Evolutionary conservation across 805 yeast species (phyloP), one percentile per base, ranked within the genome.

Genomic region (Saturnispora sekii): DNA sequence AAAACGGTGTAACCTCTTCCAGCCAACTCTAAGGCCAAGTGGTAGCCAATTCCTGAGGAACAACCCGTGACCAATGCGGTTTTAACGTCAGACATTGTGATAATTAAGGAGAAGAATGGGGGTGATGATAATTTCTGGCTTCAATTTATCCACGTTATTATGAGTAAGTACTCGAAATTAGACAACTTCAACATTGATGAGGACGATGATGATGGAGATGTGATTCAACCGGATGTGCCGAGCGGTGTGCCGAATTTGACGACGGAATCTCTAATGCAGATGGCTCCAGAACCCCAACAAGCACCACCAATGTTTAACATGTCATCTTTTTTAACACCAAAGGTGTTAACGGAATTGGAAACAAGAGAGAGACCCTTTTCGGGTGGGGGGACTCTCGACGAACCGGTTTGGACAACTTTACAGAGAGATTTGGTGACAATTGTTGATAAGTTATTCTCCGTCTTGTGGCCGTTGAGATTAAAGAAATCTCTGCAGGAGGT

Each of bases 331-430:
- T 59, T 61, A 17, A 62, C 60, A 33, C 72, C 72, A 3, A 58
- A 57, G 40, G 10, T 50, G 50, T 37, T 52, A 38, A 21, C 26
- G 32, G 50, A 45, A 38, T 50, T 38, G 40, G 42, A 60, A 41
- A 58, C 63, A 10, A 53, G 57, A 29, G 80, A 76, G 52, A 64
- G 76, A 40, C 79, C 74, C 49, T 76, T 71, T 53, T 55, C 70
- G 5, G 81, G 81, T 1, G 80, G 80, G 26, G 74, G 74, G 52
- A 76, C 81, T 2, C 58, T 76, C 10, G 80, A 76, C 53, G 81
- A 76, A 55, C 74, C 79, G 1, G 76, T 76, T 11, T 50, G 65
- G 47, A 64, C 66, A 4, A 76, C 81, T 0, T 59, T 76, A 12
- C 52, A 55, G 30, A 53, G 69, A 44, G 69, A 65, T 44, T 34